Percentiles rank a stretch among this genome's conserved stretches.
These are phyloP conservation scores for Chaetomidium leptoderma DNA, from an alignment of 495 filamentous ascomycete genomes.

Conservation along the genomic window DNA sequence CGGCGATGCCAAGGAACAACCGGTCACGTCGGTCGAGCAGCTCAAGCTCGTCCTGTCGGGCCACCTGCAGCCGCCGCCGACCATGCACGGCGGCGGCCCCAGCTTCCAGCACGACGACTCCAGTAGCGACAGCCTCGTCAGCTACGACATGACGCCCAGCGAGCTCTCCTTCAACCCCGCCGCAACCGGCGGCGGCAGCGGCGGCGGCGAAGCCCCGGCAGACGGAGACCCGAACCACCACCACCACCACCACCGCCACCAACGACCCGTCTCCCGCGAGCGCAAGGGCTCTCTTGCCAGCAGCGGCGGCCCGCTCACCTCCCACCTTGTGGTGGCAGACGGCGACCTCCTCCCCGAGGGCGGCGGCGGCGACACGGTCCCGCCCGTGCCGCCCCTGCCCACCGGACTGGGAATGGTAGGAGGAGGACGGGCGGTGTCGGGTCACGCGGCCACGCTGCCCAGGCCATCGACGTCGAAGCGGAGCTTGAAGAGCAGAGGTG, in stretches of 20 bases:
- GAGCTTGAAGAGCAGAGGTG: constrained; percentile 40
- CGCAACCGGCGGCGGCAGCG: constrained; percentile 18
- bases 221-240: neutral
- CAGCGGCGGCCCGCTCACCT: constrained; percentile 47
- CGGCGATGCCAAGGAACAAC: constrained; percentile 44
- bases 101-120: constrained; percentile 24
- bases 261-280: constrained; percentile 18
- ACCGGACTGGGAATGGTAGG: constrained; percentile 14
- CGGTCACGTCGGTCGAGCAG: constrained; percentile 84
- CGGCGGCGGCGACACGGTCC: constrained; percentile 18
- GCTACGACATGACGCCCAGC: constrained; percentile 51
- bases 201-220: constrained; percentile 2
- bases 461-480: constrained; percentile 31
- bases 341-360: constrained; percentile 2
- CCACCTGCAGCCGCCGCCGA: constrained; percentile 33
- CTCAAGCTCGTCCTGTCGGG: constrained; percentile 69
- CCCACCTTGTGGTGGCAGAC: constrained; percentile 36
- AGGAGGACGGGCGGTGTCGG: neutral
- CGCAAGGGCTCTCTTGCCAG: constrained; percentile 25
- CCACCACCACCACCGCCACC: neutral
- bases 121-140: constrained; percentile 56
- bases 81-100: constrained; percentile 15
- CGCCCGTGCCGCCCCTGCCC: constrained; percentile 44
- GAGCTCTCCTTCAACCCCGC: constrained; percentile 50
- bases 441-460: constrained; percentile 17